Evolutionary conservation across 164 flowering plant genomes (phyloP).

Genomic region (Liquidambar formosana): DNA sequence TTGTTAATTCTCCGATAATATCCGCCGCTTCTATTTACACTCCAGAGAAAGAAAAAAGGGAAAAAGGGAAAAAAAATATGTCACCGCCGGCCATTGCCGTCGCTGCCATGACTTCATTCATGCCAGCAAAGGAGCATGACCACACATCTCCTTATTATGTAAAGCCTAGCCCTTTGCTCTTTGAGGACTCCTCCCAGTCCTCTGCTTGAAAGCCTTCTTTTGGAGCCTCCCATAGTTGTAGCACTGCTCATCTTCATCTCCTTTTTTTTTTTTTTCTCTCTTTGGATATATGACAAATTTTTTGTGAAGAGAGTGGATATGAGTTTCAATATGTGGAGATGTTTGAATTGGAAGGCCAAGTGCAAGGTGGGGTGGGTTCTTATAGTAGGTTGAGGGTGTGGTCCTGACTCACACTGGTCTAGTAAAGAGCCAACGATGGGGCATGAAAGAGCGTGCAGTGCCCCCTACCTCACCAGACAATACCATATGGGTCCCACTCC

Average conservation of each 20-base stretch:
- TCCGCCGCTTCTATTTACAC: conserved; percentile 39
- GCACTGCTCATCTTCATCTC: conserved; percentile 37
- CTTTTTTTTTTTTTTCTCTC: neutral
- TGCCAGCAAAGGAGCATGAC: conserved; percentile 75
- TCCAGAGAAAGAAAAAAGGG: conserved; percentile 12
- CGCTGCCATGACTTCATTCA: conserved; percentile 29
- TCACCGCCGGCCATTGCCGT: too few relatives aligned
- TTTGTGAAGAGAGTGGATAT: neutral
- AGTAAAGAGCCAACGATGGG: conserved; percentile 40
- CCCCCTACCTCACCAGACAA: conserved; percentile 38
- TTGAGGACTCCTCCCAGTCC: conserved; percentile 62
- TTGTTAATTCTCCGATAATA: conserved; percentile 8
- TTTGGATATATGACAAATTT: neutral
- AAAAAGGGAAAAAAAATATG: neutral
- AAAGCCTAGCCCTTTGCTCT: conserved; percentile 64
- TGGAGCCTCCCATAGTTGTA: conserved; percentile 30
- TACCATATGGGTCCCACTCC: conserved; percentile 25
- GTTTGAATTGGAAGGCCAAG: neutral
- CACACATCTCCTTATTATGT: conserved; percentile 70
- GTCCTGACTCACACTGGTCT: conserved; percentile 30
- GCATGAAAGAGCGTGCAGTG: conserved; percentile 40
- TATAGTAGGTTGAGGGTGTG: conserved; percentile 30
- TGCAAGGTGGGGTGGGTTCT: conserved; percentile 7
- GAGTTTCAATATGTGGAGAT: neutral
- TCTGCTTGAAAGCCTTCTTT: conserved; percentile 50